These are phyloP conservation scores for Curvularia spicifera DNA, from an alignment of 2,329 filamentous ascomycete genomes.

Conservation along the genomic window DNA sequence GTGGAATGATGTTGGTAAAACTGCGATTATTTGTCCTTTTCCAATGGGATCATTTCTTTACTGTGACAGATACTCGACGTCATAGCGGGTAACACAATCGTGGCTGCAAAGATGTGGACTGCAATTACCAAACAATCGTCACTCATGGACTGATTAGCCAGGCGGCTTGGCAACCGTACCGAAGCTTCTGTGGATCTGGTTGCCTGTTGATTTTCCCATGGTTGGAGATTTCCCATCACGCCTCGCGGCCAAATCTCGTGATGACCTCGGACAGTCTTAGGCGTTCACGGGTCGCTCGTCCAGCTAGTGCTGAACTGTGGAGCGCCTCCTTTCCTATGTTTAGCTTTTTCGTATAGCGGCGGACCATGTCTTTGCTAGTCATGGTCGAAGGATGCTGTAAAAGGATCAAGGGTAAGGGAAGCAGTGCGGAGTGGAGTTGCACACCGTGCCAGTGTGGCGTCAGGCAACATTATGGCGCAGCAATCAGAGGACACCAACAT, in stretches of 20 bases:
- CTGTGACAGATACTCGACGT: constrained; percentile 40
- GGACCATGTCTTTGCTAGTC: not conserved
- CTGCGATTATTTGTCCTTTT: constrained; percentile 10
- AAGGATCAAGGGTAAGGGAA: constrained; percentile 1
- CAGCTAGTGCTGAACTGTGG: not conserved
- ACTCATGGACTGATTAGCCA: constrained; percentile 6
- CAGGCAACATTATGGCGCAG: not conserved
- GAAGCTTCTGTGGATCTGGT: constrained; percentile 3
- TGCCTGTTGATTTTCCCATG: not conserved
- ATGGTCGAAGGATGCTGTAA: not conserved
- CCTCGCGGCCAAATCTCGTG: constrained; percentile 4
- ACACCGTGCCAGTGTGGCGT: constrained; percentile 8
- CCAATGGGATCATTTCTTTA: constrained; percentile 12
- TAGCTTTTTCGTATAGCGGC: not conserved
- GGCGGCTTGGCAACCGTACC: constrained; percentile 9
- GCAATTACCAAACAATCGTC: constrained; percentile 24
- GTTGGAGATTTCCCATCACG: not conserved
- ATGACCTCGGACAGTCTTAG: constrained; percentile 1
- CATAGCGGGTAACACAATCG: constrained; percentile 35
- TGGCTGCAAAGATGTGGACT: constrained; percentile 9
- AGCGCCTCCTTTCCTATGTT: not conserved
- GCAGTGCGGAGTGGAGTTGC: constrained; percentile 6
- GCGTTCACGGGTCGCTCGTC: not conserved
- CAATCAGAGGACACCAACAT: not conserved
- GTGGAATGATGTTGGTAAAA: constrained; percentile 2